Conservation (phyloP, 768 basidiomycete species). For the Boletus subcaerulescens region DNA sequence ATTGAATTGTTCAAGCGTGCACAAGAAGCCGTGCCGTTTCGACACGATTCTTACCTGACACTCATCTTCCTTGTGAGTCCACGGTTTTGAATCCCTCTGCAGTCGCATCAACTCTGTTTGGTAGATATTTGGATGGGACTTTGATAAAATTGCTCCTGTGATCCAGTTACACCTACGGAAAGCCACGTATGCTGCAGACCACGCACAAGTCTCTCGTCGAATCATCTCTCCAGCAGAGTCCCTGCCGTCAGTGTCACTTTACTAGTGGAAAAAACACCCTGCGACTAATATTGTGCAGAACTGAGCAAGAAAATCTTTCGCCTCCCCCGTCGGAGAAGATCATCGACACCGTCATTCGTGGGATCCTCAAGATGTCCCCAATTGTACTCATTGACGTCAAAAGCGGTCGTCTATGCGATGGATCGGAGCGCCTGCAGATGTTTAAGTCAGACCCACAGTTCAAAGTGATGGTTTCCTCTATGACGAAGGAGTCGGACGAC, state of each 20-base stretch:
- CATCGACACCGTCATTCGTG: neutral
- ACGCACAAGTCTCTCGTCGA: no score
- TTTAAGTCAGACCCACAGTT: neutral
- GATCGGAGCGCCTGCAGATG: neutral
- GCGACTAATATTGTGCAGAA: neutral
- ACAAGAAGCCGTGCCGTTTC: neutral
- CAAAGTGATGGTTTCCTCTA: slow-evolving; percentile 6
- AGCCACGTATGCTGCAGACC: neutral
- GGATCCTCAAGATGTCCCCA: neutral
- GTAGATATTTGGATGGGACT: slow-evolving; percentile 14
- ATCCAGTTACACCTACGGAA: neutral
- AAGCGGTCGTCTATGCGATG: neutral
- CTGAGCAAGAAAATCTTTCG: neutral
- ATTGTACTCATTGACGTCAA: neutral
- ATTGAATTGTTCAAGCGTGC: neutral
- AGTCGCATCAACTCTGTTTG: neutral
- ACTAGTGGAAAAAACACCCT: no score
- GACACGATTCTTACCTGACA: neutral
- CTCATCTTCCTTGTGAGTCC: neutral
- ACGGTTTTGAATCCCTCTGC: neutral
- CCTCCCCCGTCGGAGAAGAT: neutral
- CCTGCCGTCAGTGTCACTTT: no score
- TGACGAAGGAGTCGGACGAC: slow-evolving; percentile 1
- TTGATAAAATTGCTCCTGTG: neutral
- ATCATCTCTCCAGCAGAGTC: no score